Percentiles rank a stretch among this genome's conserved stretches.
phyloP scores from a whole-genome alignment of 192 early-diverging fungal genomes.

The Tieghemiomyces parasiticus region DNA sequence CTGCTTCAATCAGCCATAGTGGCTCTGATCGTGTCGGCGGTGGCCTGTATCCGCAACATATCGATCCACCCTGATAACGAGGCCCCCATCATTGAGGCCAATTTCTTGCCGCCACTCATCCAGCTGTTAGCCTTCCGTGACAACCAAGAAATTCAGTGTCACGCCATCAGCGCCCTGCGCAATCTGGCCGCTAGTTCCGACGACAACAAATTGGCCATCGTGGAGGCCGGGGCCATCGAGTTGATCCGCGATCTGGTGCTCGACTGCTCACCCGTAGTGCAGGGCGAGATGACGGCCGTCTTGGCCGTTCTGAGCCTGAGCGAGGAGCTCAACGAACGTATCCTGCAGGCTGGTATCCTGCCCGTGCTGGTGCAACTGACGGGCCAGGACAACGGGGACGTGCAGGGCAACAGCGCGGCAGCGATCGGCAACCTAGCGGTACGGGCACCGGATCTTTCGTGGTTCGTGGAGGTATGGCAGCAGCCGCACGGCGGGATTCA shows the following conservation, averaged over 20 bases:
- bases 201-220: conserved; percentile 56
- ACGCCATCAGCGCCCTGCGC: conserved; percentile 69
- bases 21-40: conserved; percentile 64
- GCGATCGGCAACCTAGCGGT: conserved; percentile 52
- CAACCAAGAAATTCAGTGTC: conserved; percentile 74
- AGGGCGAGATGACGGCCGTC: conserved; percentile 71
- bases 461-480: conserved; percentile 54
- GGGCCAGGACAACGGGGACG: conserved; percentile 24
- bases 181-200: conserved; percentile 70
- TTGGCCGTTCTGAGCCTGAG: conserved; percentile 67
- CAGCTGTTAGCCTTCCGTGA: conserved; percentile 44
- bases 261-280: conserved; percentile 38
- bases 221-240: conserved; percentile 61
- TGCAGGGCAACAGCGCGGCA: conserved; percentile 65
- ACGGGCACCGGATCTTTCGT: conserved; percentile 40
- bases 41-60: conserved; percentile 79
- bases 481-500: conserved; percentile 46
- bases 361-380: conserved; percentile 55
- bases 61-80: conserved; percentile 80
- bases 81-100: conserved; percentile 65
- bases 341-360: conserved; percentile 42
- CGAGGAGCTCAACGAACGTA: conserved; percentile 51
- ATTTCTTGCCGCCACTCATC: conserved; percentile 53
- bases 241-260: conserved; percentile 42
- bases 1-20: conserved; percentile 59